Evolutionary conservation across 345 rosid species (phyloP).

Genomic region (Anastatica hierochuntica): DNA sequence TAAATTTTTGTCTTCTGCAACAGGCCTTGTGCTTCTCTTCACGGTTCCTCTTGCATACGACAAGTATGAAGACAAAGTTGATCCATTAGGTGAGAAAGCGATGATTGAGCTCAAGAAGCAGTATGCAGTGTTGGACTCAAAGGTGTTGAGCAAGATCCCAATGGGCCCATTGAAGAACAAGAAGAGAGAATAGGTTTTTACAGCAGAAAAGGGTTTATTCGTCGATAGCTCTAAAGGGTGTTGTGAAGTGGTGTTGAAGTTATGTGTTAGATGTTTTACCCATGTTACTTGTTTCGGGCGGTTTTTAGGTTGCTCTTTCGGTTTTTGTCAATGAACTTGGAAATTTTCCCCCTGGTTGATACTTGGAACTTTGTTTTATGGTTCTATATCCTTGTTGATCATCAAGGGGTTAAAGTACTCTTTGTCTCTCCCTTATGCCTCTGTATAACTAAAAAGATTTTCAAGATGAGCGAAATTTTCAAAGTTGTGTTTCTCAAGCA

Average conservation of each 20-base stretch:
- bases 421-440: no score
- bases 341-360: conserved; percentile 1
- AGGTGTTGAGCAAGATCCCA: conserved; percentile 45
- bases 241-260: no score
- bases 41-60: conserved; percentile 67
- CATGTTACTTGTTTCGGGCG: background rate
- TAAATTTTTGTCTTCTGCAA: background rate
- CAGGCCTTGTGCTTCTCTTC: conserved; percentile 43
- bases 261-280: background rate
- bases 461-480: no score
- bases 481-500: no score
- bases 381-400: no score
- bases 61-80: conserved; percentile 72
- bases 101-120: conserved; percentile 62
- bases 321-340: conserved; percentile 27
- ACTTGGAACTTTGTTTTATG: no score
- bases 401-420: no score
- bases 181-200: conserved; percentile 42
- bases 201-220: background rate
- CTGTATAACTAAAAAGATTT: conserved; percentile 1
- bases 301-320: conserved; percentile 9
- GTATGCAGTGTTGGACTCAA: conserved; percentile 54
- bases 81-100: conserved; percentile 64
- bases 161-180: conserved; percentile 52
- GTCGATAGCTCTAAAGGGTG: no score